Base-by-base conservation (phyloP, 805 yeast genomes). In the Scheffersomyces spartinae region DNA sequence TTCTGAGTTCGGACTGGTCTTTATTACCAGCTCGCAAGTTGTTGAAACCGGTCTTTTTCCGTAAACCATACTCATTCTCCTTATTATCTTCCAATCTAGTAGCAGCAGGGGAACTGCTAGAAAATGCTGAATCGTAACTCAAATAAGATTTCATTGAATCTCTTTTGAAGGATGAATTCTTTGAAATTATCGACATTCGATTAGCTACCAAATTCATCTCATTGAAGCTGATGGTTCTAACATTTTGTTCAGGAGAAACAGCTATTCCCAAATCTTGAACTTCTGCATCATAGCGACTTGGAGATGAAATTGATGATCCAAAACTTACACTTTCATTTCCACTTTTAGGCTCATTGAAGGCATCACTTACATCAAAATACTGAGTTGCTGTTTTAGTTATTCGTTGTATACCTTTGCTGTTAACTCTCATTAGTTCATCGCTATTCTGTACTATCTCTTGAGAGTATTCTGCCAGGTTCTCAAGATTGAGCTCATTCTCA, bases 61-160 rank as follows among this genome's bases (percentile, higher is more conserved):
- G 52, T 28, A 60, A 40, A 4, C 40, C 43, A 9, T 36, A 35
- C 4, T 38, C 47, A 13, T 31, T 34, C 21, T 30, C 30, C 2
- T 17, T 20, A 5, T 27, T 36, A 4, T 36, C 45, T 9, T 32
- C 33, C 6, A 27, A 26, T 2, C 28, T 22, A 5, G 39, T 32
- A 17, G 32, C 26, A 18, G 16, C 11, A n/a, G 33, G 25, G 3
- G 49, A 35, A 4, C 17, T 34, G 10, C 46, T 31, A 6, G 77
- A 68, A 21, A 65, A 50, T 1, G 64, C 67, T 1, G 80, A 72
- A 40, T 74, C 79, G 33, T 74, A 74, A 20, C 77, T 68, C 24
- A 72, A 35, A 36, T 71, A 73, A 1, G 80, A 74, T 31, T 58
- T 57, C 3, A 47, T 36, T 2, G 72, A 64, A 17, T 53, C 55